Evolutionary conservation across 129 eudicot species (phyloP).

Genomic region (Arctium minus): DNA sequence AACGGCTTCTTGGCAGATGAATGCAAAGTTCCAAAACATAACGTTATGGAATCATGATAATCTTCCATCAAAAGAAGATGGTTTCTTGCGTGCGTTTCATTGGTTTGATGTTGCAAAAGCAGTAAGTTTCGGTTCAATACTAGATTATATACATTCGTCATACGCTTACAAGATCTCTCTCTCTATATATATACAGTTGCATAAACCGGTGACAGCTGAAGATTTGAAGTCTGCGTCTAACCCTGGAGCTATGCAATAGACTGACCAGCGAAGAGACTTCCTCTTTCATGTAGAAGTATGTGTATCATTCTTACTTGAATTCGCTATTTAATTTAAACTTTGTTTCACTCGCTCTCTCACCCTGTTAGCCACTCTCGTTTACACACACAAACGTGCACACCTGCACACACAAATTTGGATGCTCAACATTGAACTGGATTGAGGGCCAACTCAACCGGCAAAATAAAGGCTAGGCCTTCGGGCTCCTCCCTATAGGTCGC

Average conservation of each 20-base stretch:
- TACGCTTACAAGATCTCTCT: slow-evolving; percentile 5
- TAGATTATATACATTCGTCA: not conserved
- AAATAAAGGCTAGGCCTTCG: too few relatives aligned
- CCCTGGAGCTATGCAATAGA: slow-evolving; percentile 24
- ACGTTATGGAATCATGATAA: slow-evolving; percentile 90
- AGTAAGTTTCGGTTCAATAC: slow-evolving; percentile 47
- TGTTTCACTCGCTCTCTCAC: not conserved
- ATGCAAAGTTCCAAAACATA: slow-evolving; percentile 60
- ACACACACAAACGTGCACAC: not conserved
- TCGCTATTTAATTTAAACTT: not conserved
- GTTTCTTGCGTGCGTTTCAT: slow-evolving; percentile 81
- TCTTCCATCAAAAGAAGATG: slow-evolving; percentile 89
- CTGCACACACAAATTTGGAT: not conserved
- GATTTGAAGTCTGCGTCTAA: slow-evolving; percentile 58
- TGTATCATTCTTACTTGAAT: slow-evolving; percentile 23
- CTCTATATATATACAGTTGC: slow-evolving; percentile 52
- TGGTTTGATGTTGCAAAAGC: slow-evolving; percentile 82
- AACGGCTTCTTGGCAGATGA: slow-evolving; percentile 53
- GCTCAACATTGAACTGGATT: not conserved
- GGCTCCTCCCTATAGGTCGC: too few relatives aligned
- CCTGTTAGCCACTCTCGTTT: not conserved
- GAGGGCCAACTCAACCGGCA: too few relatives aligned
- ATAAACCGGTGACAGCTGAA: slow-evolving; percentile 52
- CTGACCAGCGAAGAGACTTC: not conserved
- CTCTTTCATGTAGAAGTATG: not conserved